Percentiles rank a stretch among this genome's conserved stretches.
Conservation (phyloP, 108 stramenopile genomes). For the Nitzschia sp. region DNA sequence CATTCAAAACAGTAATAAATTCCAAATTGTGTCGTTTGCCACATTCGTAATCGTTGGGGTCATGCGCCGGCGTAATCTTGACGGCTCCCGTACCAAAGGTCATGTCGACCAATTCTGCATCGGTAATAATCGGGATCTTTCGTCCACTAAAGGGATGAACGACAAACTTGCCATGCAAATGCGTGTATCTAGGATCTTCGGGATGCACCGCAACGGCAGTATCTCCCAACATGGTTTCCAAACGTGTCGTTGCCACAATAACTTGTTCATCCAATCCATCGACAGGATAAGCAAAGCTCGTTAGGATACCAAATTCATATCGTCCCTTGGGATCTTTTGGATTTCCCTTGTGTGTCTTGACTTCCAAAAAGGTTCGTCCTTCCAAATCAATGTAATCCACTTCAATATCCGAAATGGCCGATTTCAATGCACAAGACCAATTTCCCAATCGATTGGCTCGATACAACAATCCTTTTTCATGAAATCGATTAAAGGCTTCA, state of each 20-base stretch:
- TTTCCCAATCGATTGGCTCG: constrained; percentile 94
- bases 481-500: constrained; percentile 92
- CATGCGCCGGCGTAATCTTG: constrained; percentile 99
- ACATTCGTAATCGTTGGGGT: constrained; percentile 99
- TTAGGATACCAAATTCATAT: constrained; percentile 98
- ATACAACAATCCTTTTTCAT: constrained; percentile 97
- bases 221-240: constrained; percentile 99
- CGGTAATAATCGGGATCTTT: constrained; percentile 92
- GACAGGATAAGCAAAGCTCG: constrained; percentile 96
- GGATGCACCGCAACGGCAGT: constrained; percentile 98
- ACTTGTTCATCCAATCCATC: constrained; percentile 89
- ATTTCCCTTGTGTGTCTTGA: constrained; percentile 96
- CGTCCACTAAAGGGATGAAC: constrained; percentile 97
- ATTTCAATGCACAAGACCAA: constrained; percentile 97
- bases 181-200: constrained; percentile 95
- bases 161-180: constrained; percentile 95
- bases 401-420: constrained; percentile 99
- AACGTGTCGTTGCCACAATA: constrained; percentile 98
- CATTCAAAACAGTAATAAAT: constrained; percentile 89
- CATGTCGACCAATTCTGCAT: constrained; percentile 97
- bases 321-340: constrained; percentile 85
- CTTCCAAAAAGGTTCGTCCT: constrained; percentile 89
- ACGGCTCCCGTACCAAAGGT: constrained; percentile 98
- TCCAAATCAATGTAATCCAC: constrained; percentile 96
- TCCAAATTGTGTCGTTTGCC: constrained; percentile 95